These are phyloP conservation scores for Cyclanthera cordifolia DNA, from an alignment of 306 rosid genomes.

Conservation along the genomic window DNA sequence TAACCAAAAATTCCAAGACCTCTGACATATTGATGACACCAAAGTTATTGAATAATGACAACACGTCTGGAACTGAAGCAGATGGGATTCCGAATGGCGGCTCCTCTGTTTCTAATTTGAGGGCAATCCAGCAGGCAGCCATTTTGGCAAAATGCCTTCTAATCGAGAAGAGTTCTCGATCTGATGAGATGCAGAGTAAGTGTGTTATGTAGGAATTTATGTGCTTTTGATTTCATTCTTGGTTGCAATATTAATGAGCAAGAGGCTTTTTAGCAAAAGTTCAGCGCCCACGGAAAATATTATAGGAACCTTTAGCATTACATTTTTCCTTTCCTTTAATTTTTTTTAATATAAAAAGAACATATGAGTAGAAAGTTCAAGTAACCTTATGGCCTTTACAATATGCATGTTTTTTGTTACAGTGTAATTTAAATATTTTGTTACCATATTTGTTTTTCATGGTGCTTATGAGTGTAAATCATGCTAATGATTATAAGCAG, in stretches of 20 bases:
- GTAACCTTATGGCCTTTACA: neutral
- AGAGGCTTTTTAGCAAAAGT: neutral
- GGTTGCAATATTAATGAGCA: neutral
- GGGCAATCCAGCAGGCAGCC: conserved; percentile 60
- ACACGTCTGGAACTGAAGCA: conserved; percentile 25
- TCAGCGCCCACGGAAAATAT: neutral
- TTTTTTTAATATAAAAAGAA: neutral
- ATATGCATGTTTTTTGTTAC: neutral
- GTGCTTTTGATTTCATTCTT: neutral
- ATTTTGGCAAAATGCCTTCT: conserved; percentile 73
- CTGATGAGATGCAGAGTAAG: conserved; percentile 91
- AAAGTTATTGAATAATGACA: conserved; percentile 37
- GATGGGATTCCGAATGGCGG: conserved; percentile 36
- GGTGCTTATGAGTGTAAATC: neutral
- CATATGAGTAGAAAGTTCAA: neutral
- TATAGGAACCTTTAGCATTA: neutral
- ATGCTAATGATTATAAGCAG: conserved; percentile 7
- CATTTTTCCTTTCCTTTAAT: neutral
- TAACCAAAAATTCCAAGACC: conserved; percentile 27
- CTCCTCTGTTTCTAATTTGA: conserved; percentile 32
- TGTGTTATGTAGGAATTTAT: neutral
- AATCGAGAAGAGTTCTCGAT: conserved; percentile 77
- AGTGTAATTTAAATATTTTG: neutral
- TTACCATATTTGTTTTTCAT: neutral
- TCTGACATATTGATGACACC: conserved; percentile 63